Evolutionary conservation across 2,329 filamentous ascomycete genomes (phyloP).

Genomic region (Trichoderma sp.): DNA sequence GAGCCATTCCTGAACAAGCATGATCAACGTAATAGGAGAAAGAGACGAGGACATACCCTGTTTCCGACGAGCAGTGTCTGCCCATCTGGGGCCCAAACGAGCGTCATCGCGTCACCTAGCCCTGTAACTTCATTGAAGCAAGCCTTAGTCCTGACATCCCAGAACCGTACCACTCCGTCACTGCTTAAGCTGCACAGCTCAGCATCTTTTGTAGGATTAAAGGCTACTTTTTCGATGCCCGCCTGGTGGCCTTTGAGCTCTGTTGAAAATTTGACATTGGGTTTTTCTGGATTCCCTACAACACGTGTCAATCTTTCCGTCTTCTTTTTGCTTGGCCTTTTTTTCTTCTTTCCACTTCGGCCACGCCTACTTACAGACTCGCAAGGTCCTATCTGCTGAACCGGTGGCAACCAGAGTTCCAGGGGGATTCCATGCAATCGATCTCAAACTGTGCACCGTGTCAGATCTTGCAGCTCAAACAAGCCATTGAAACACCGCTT

Average conservation of each 20-base stretch:
- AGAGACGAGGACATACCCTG: constrained; percentile 50
- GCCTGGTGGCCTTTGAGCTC: constrained; percentile 68
- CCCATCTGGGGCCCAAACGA: constrained; percentile 73
- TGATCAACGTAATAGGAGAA: background rate
- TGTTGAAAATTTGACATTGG: constrained; percentile 70
- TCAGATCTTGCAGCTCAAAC: constrained; percentile 15
- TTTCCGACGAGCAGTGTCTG: constrained; percentile 68
- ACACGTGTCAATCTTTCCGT: background rate
- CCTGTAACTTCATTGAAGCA: constrained; percentile 68
- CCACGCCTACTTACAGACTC: constrained; percentile 59
- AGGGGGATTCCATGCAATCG: constrained; percentile 85
- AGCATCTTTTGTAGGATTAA: constrained; percentile 73
- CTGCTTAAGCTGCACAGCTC: constrained; percentile 72
- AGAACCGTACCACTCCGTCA: constrained; percentile 74
- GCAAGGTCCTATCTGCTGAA: constrained; percentile 64
- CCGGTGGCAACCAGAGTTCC: constrained; percentile 84
- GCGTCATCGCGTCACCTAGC: constrained; percentile 65
- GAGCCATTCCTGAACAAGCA: background rate
- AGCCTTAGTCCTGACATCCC: constrained; percentile 73
- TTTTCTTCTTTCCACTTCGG: background rate
- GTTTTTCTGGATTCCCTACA: constrained; percentile 71
- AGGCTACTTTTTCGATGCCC: constrained; percentile 71
- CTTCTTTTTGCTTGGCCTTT: background rate
- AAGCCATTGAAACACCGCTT: constrained; percentile 29
- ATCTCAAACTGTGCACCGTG: constrained; percentile 58